phyloP scores from a whole-genome alignment of 495 filamentous ascomycete genomes.

The Aspergillus nanangensis region DNA sequence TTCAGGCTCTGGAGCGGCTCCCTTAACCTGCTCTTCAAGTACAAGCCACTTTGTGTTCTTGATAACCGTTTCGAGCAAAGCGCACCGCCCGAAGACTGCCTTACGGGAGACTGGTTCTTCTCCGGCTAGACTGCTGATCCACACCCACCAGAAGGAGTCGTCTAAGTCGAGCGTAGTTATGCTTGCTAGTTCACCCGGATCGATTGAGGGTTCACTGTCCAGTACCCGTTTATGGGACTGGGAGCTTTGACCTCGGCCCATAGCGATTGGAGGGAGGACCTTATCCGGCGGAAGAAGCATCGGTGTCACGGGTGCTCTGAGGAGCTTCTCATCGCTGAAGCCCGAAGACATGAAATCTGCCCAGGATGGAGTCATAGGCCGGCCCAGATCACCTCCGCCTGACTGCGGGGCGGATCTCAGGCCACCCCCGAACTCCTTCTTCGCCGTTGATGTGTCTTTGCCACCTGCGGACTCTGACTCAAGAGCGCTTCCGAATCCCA shows the following conservation, averaged over 20 bases:
- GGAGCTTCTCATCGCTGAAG: slow-evolving; percentile 68
- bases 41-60: slow-evolving; percentile 82
- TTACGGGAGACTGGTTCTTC: slow-evolving; percentile 84
- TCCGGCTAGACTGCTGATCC: slow-evolving; percentile 92
- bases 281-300: slow-evolving; percentile 87
- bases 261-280: slow-evolving; percentile 74
- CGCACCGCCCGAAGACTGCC: slow-evolving; percentile 89
- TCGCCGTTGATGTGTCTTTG: slow-evolving; percentile 28
- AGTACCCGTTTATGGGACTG: slow-evolving; percentile 75
- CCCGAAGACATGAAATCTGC: slow-evolving; percentile 94
- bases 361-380: slow-evolving; percentile 96
- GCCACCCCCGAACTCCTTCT: slow-evolving; percentile 19
- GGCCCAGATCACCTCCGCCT: slow-evolving; percentile 55
- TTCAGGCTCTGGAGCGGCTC: slow-evolving; percentile 80
- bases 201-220: slow-evolving; percentile 60
- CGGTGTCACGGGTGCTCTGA: slow-evolving; percentile 46
- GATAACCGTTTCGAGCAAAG: slow-evolving; percentile 84
- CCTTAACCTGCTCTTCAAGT: slow-evolving; percentile 93
- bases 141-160: slow-evolving; percentile 99
- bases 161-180: slow-evolving; percentile 83
- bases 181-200: slow-evolving; percentile 91
- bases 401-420: slow-evolving; percentile 62
- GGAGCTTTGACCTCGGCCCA: slow-evolving; percentile 71
- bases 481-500: slow-evolving; percentile 80
- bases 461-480: slow-evolving; percentile 66